A percentile compares a stretch with the other conserved stretches of the same genome.
Evolutionary conservation across 2,329 filamentous ascomycete genomes (phyloP).

Genomic region (Aspergillus sp.): DNA sequence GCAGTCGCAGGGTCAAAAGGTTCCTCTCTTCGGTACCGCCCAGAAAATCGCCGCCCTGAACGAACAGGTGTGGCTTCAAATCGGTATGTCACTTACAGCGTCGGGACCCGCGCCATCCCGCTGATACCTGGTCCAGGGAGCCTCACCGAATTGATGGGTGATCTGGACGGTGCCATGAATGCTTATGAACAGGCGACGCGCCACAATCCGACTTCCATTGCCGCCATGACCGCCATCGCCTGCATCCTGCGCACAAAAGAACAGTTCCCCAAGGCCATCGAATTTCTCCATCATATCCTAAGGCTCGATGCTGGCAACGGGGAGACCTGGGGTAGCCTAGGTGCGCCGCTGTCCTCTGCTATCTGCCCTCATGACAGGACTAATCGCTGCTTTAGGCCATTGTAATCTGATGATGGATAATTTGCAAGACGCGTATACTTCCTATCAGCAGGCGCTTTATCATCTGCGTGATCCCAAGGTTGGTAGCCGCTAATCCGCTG

Average conservation of each 20-base stretch:
- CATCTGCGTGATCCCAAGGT: constrained; percentile 91
- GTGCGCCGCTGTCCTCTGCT: constrained; percentile 43
- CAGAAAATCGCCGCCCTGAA: constrained; percentile 72
- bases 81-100: constrained; percentile 56
- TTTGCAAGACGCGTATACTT: constrained; percentile 88
- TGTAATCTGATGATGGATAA: constrained; percentile 99
- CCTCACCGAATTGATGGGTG: constrained; percentile 77
- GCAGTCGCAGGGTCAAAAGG: constrained; percentile 43
- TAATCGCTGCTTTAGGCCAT: constrained; percentile 54
- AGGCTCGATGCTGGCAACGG: constrained; percentile 84
- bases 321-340: constrained; percentile 92
- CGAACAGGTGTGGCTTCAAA: constrained; percentile 82
- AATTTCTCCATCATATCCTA: constrained; percentile 82
- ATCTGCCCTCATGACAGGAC: background rate
- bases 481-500: constrained; percentile 17
- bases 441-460: constrained; percentile 90
- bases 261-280: constrained; percentile 86
- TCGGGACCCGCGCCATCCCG: background rate
- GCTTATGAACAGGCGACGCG: constrained; percentile 84
- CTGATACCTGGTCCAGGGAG: constrained; percentile 49
- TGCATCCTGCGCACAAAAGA: constrained; percentile 85
- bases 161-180: constrained; percentile 77
- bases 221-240: constrained; percentile 89
- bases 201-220: constrained; percentile 79
- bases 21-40: constrained; percentile 54